These are phyloP conservation scores for Claviceps spartinae DNA, from an alignment of 2,329 filamentous ascomycete genomes.

Conservation along the genomic window DNA sequence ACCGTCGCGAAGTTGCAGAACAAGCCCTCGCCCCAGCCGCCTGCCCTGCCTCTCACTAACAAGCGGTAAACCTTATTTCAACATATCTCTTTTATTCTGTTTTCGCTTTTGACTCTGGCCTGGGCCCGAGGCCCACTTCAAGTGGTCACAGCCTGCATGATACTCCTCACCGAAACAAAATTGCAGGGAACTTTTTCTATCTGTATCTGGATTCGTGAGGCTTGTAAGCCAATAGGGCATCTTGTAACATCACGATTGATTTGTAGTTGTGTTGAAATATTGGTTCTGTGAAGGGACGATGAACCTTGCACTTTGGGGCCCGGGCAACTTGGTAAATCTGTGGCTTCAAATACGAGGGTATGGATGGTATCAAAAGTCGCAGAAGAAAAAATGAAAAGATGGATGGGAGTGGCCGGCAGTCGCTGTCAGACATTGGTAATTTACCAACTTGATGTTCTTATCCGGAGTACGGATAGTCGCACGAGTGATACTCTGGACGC, in stretches of 20 bases:
- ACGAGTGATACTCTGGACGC: no score
- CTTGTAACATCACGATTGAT: background rate
- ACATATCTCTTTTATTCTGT: background rate
- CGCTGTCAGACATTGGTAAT: background rate
- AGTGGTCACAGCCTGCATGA: background rate
- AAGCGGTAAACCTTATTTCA: background rate
- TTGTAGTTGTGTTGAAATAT: background rate
- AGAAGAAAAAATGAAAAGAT: no score
- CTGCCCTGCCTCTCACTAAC: conserved; percentile 3
- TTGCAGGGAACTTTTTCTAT: background rate
- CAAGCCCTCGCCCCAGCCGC: conserved; percentile 4
- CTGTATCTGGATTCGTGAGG: background rate
- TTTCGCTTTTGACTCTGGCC: background rate
- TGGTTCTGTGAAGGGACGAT: no score
- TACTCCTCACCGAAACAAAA: background rate
- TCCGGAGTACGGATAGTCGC: no score
- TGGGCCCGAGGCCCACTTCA: background rate
- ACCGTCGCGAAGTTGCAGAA: conserved; percentile 24
- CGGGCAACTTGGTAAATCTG: background rate
- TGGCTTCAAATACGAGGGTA: background rate
- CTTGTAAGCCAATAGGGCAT: background rate
- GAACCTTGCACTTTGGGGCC: background rate
- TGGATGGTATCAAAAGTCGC: background rate
- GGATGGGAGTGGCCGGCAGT: background rate
- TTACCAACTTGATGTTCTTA: no score